Conservation (phyloP, 108 stramenopile species). For the Chaetoceros tenuissimus region DNA sequence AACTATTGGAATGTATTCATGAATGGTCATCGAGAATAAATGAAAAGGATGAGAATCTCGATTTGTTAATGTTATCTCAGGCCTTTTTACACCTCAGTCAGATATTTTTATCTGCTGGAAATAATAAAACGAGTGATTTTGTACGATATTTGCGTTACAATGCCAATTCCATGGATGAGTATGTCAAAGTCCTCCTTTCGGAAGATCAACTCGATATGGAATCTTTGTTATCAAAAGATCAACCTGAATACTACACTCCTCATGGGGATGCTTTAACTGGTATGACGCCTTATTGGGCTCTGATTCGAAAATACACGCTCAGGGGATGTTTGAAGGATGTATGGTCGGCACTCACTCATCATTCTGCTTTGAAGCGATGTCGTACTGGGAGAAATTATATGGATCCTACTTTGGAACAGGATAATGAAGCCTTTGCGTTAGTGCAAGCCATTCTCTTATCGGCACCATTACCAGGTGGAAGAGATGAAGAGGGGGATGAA, state of each 20-base stretch:
- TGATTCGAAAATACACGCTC: slow-evolving; percentile 30
- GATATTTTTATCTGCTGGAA: slow-evolving; percentile 47
- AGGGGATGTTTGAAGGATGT: slow-evolving; percentile 53
- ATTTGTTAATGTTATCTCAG: slow-evolving; percentile 42
- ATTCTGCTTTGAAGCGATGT: slow-evolving; percentile 45
- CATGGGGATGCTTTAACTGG: neutral
- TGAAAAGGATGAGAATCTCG: slow-evolving; percentile 28
- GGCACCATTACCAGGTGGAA: slow-evolving; percentile 72
- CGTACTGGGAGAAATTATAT: slow-evolving; percentile 1
- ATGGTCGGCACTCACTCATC: slow-evolving; percentile 54
- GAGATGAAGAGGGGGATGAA: slow-evolving; percentile 42
- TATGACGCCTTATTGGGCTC: slow-evolving; percentile 40
- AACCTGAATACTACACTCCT: slow-evolving; percentile 52
- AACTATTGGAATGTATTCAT: slow-evolving; percentile 38
- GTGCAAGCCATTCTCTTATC: slow-evolving; percentile 44
- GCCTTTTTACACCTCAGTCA: slow-evolving; percentile 57
- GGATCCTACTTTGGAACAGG: slow-evolving; percentile 21
- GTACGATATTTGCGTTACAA: slow-evolving; percentile 58
- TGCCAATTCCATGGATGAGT: neutral
- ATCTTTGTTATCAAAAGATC: slow-evolving; percentile 26
- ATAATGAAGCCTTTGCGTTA: slow-evolving; percentile 47
- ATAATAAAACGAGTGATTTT: slow-evolving; percentile 61
- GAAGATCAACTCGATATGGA: slow-evolving; percentile 12
- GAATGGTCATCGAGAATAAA: slow-evolving; percentile 19
- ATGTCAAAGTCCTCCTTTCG: slow-evolving; percentile 16